These are phyloP conservation scores for Phlegmacium glaucopus DNA, from an alignment of 768 basidiomycete genomes.

Conservation along the genomic window DNA sequence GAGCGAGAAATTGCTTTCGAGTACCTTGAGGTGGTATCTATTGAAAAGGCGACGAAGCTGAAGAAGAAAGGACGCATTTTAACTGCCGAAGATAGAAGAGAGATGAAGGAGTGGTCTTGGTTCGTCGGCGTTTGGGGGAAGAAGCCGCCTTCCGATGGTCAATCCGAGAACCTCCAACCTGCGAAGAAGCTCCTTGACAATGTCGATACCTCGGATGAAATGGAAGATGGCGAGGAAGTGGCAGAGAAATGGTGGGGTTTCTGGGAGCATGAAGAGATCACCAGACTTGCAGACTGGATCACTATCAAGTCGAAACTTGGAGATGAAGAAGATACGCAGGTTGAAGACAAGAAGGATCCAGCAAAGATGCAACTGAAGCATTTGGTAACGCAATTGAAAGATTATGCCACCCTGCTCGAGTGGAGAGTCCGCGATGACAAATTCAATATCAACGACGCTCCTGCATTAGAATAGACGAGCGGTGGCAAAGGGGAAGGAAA, in stretches of 20 bases:
- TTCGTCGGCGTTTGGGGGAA: slow-evolving; percentile 75
- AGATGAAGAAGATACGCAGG: slow-evolving; percentile 17
- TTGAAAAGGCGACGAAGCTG: slow-evolving; percentile 32
- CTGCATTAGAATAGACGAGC: neutral
- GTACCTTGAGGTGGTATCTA: slow-evolving; percentile 30
- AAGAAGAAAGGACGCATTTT: slow-evolving; percentile 38
- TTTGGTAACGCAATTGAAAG: slow-evolving; percentile 51
- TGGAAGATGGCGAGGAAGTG: slow-evolving; percentile 36
- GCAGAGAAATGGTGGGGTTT: slow-evolving; percentile 76
- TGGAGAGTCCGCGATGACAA: slow-evolving; percentile 48
- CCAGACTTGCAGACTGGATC: slow-evolving; percentile 65
- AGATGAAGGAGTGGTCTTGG: slow-evolving; percentile 67
- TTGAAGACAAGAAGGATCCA: neutral
- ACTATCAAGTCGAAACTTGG: slow-evolving; percentile 44
- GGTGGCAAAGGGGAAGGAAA: neutral
- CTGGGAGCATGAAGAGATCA: slow-evolving; percentile 60
- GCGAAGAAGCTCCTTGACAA: slow-evolving; percentile 11
- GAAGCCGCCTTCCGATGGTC: slow-evolving; percentile 30
- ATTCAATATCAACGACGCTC: slow-evolving; percentile 18
- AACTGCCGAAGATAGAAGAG: slow-evolving; percentile 46
- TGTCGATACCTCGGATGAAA: slow-evolving; percentile 17
- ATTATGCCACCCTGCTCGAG: slow-evolving; percentile 58
- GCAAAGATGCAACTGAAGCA: slow-evolving; percentile 29
- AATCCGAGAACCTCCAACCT: slow-evolving; percentile 1
- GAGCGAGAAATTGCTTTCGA: slow-evolving; percentile 54